These are phyloP conservation scores for Ascochyta fabae DNA, from an alignment of 2,329 filamentous ascomycete genomes.

Conservation along the genomic window DNA sequence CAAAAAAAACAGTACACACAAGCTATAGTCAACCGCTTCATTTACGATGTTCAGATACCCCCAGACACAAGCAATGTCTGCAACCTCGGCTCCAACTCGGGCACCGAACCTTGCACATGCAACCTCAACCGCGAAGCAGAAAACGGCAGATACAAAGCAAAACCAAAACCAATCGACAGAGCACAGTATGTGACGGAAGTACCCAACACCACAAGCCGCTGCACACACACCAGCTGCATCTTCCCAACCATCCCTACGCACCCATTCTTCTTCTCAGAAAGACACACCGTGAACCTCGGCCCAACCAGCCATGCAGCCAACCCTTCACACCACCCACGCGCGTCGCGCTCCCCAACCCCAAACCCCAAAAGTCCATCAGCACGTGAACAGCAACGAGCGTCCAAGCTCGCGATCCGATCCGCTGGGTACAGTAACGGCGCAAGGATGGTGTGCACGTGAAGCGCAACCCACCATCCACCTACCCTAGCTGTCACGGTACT, in stretches of 20 bases:
- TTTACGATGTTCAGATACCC: neutral
- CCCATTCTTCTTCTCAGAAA: neutral
- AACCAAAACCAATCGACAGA: too few relatives aligned
- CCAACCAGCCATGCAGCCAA: neutral
- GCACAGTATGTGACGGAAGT: too few relatives aligned
- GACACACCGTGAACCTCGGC: slow-evolving; percentile 8
- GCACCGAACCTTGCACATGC: neutral
- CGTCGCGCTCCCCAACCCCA: neutral
- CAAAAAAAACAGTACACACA: too few relatives aligned
- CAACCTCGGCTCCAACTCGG: slow-evolving; percentile 3
- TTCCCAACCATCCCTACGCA: too few relatives aligned
- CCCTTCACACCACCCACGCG: neutral
- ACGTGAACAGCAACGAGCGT: neutral
- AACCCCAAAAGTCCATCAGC: neutral
- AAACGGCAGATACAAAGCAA: too few relatives aligned
- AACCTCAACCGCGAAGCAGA: too few relatives aligned
- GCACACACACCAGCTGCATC: neutral
- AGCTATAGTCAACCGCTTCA: too few relatives aligned
- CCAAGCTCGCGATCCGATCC: too few relatives aligned
- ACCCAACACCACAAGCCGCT: slow-evolving; percentile 5
- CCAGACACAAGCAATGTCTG: neutral
- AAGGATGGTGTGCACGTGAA: too few relatives aligned
- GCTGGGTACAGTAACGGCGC: too few relatives aligned
- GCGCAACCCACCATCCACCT: too few relatives aligned
- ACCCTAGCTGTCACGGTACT: too few relatives aligned